Evolutionary conservation across 805 yeast species (phyloP).

Genomic region (Ogataea salicorniae): DNA sequence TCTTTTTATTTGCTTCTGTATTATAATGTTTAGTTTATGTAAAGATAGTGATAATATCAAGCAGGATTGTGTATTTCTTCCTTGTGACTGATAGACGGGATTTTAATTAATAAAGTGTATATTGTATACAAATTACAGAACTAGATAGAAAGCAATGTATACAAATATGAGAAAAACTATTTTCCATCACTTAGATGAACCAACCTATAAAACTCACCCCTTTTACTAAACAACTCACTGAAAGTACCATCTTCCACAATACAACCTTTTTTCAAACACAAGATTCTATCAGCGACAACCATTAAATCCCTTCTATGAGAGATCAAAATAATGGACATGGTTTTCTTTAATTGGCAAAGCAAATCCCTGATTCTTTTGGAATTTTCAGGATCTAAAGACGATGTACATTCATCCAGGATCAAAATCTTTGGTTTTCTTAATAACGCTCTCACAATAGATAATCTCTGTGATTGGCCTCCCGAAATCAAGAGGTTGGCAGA

Average conservation of each 20-base stretch:
- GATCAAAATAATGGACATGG: slow-evolving; percentile 49
- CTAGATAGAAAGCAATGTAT: background rate
- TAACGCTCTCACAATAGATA: slow-evolving; percentile 80
- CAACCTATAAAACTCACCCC: slow-evolving; percentile 7
- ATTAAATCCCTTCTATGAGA: slow-evolving; percentile 74
- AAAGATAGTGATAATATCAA: background rate
- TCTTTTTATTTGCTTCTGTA: background rate
- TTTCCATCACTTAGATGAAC: background rate
- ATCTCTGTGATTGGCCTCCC: slow-evolving; percentile 87
- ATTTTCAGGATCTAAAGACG: slow-evolving; percentile 73
- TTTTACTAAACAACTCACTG: slow-evolving; percentile 5
- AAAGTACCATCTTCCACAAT: slow-evolving; percentile 41
- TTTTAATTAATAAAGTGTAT: too few relatives aligned
- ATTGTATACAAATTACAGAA: too few relatives aligned
- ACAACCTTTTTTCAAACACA: slow-evolving; percentile 45
- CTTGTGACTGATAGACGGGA: too few relatives aligned
- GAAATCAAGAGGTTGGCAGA: slow-evolving; percentile 48
- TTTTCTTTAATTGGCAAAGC: slow-evolving; percentile 32
- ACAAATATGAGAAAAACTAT: background rate
- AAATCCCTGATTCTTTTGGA: slow-evolving; percentile 45
- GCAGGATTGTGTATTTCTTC: background rate
- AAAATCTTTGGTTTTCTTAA: slow-evolving; percentile 57
- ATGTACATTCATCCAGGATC: slow-evolving; percentile 87
- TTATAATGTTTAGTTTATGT: background rate
- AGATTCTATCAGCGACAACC: slow-evolving; percentile 46